Evolutionary conservation across 192 early-diverging fungal genomes (phyloP).

Genomic region (Podila horticola): DNA sequence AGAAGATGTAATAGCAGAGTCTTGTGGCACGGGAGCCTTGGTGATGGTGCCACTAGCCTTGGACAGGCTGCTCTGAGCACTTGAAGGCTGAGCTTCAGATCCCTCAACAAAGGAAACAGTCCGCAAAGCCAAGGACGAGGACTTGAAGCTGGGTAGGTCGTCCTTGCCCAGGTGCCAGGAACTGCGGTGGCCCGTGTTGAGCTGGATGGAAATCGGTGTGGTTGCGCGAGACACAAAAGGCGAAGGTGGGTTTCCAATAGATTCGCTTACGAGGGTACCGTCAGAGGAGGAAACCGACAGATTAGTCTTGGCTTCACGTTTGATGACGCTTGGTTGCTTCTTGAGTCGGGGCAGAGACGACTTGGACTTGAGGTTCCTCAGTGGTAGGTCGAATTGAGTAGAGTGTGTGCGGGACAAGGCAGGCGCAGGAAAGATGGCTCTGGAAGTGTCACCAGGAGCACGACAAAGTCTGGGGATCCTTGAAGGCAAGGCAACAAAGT

Average conservation of each 20-base stretch:
- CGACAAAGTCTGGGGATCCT: conserved; percentile 33
- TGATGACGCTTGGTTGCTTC: conserved; percentile 11
- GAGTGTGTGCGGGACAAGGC: conserved; percentile 31
- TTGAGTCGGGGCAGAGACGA: conserved; percentile 40
- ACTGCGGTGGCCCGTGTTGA: conserved; percentile 9
- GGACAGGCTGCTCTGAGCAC: neutral
- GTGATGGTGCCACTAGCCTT: neutral
- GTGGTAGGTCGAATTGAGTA: conserved; percentile 20
- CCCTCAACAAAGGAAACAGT: conserved; percentile 35
- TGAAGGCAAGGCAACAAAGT: conserved; percentile 41
- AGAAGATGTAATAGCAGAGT: neutral
- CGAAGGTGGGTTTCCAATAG: neutral
- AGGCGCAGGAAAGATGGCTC: conserved; percentile 21
- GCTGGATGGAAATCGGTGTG: conserved; percentile 1
- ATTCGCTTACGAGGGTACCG: too few relatives aligned
- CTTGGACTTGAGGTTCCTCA: conserved; percentile 20
- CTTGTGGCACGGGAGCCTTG: neutral
- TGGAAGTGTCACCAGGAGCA: conserved; percentile 20
- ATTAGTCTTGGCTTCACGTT: neutral
- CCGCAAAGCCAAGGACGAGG: conserved; percentile 29
- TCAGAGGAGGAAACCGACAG: too few relatives aligned
- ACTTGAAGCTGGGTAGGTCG: conserved; percentile 27
- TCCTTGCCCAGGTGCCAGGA: conserved; percentile 19
- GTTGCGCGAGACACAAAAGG: conserved; percentile 22
- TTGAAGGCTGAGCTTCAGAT: neutral